phyloP scores from a whole-genome alignment of 192 early-diverging fungal genomes.

The Podochytrium sp. region DNA sequence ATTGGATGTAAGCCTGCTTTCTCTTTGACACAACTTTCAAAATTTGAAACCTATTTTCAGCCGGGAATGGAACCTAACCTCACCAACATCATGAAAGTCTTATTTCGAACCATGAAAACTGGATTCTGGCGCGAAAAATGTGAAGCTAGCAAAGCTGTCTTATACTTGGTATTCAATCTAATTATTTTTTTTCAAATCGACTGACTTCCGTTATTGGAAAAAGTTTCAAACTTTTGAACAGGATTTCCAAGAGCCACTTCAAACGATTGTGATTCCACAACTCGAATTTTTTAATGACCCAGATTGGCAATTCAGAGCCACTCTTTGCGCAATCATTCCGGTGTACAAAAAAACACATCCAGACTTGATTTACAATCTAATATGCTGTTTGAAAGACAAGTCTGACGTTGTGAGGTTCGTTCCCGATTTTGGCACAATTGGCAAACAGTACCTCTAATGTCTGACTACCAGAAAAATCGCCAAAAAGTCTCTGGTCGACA shows the following conservation, averaged over 20 bases:
- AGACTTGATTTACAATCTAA: constrained; percentile 40
- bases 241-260: constrained; percentile 45
- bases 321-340: constrained; percentile 36
- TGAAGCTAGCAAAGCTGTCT: constrained; percentile 28
- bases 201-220: neutral
- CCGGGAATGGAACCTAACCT: constrained; percentile 38
- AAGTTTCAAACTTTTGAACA: constrained; percentile 42
- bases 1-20: constrained; percentile 38
- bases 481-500: constrained; percentile 35
- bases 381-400: constrained; percentile 38
- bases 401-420: constrained; percentile 35
- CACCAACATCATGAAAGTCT: constrained; percentile 34
- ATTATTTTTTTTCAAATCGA: neutral
- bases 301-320: constrained; percentile 50
- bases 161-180: constrained; percentile 1
- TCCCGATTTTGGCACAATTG: neutral
- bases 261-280: constrained; percentile 35
- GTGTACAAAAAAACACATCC: constrained; percentile 33
- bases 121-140: constrained; percentile 26
- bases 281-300: constrained; percentile 39
- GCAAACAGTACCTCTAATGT: neutral
- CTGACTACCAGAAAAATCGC: constrained; percentile 34
- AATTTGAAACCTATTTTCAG: neutral
- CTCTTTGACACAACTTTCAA: neutral
- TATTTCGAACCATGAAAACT: constrained; percentile 33